Percentiles rank a stretch among this genome's conserved stretches.
Conservation (phyloP, 768 basidiomycete species). For the Crucibulum laeve region DNA sequence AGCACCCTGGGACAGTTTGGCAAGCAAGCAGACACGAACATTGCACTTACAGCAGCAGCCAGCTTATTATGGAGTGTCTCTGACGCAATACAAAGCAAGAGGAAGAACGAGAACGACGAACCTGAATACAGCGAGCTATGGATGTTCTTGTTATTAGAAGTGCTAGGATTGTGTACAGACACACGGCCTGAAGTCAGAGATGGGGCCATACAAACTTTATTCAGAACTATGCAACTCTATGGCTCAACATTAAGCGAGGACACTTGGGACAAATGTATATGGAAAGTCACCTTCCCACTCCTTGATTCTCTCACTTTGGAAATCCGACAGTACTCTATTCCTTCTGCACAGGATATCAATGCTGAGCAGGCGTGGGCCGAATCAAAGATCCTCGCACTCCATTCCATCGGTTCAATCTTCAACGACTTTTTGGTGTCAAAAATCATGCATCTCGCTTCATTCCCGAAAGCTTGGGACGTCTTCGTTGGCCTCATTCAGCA, state of each 20-base stretch:
- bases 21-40: conserved; percentile 91
- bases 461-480: conserved; percentile 66
- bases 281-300: conserved; percentile 86
- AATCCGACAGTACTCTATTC: conserved; percentile 37
- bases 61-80: conserved; percentile 95
- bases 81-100: conserved; percentile 87
- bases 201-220: conserved; percentile 93
- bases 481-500: conserved; percentile 73
- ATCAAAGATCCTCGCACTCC: conserved; percentile 79
- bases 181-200: conserved; percentile 83
- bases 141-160: conserved; percentile 86
- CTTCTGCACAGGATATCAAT: conserved; percentile 11
- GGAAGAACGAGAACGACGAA: conserved; percentile 56
- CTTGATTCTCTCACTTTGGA: conserved; percentile 63
- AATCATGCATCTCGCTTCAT: conserved; percentile 70
- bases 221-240: conserved; percentile 91
- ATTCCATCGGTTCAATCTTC: conserved; percentile 81
- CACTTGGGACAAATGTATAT: conserved; percentile 90
- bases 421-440: conserved; percentile 72
- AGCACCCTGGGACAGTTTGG: conserved; percentile 89
- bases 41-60: conserved; percentile 90
- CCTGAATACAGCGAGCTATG: conserved; percentile 84
- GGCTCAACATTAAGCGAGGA: conserved; percentile 77
- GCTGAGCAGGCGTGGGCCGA: conserved; percentile 75
- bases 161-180: conserved; percentile 81